Percentiles rank a stretch among this genome's conserved stretches.
These are phyloP conservation scores for Rhizopogon sp. DNA, from an alignment of 768 basidiomycete species.

Conservation along the genomic window DNA sequence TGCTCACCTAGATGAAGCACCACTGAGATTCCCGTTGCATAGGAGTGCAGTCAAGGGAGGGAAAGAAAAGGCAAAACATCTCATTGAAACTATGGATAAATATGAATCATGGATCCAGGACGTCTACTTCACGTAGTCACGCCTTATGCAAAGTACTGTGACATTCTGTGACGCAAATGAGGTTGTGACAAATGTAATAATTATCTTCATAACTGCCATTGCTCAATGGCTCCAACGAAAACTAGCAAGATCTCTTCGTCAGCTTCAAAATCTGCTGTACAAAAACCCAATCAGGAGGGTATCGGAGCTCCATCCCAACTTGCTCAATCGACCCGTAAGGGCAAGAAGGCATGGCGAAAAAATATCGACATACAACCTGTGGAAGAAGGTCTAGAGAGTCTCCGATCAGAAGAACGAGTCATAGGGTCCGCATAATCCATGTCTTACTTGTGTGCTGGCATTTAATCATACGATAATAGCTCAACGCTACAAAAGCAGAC, in stretches of 20 bases:
- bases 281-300: slow-evolving; percentile 9
- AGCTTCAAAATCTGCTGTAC: neutral
- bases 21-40: slow-evolving; percentile 17
- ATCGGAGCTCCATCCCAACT: slow-evolving; percentile 25
- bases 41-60: neutral
- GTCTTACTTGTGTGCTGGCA: neutral
- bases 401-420: slow-evolving; percentile 77
- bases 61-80: slow-evolving; percentile 9
- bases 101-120: slow-evolving; percentile 20
- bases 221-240: neutral
- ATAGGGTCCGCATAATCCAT: slow-evolving; percentile 52
- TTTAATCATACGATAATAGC: slow-evolving; percentile 29
- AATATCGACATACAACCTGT: slow-evolving; percentile 83
- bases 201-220: neutral
- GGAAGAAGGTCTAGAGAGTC: slow-evolving; percentile 68
- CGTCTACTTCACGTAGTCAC: slow-evolving; percentile 9
- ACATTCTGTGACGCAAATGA: neutral
- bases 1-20: slow-evolving; percentile 15
- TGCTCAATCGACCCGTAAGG: slow-evolving; percentile 75
- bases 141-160: no score
- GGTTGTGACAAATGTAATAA: neutral
- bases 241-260: neutral
- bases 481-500: slow-evolving; percentile 59
- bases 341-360: slow-evolving; percentile 93
- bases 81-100: slow-evolving; percentile 11